Conservation (phyloP, 345 rosid species). For the Nasturtium officinale region DNA sequence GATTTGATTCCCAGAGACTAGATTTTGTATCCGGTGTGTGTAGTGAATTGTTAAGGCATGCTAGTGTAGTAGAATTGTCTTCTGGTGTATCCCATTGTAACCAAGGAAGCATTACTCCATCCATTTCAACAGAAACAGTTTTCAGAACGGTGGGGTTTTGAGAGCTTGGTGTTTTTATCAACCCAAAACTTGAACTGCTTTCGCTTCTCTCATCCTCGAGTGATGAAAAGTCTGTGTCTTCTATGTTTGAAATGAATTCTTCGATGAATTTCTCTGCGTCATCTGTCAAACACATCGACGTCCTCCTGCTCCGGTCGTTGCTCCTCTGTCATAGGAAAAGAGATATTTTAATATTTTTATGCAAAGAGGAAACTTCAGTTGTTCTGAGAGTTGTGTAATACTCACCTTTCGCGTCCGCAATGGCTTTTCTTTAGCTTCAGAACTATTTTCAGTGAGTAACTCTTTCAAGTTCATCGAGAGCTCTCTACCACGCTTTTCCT, state of each 20-base stretch:
- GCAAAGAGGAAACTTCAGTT: neutral
- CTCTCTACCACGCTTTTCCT: slow-evolving; percentile 67
- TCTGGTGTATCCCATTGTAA: slow-evolving; percentile 87
- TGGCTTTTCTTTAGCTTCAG: slow-evolving; percentile 50
- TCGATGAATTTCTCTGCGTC: slow-evolving; percentile 90
- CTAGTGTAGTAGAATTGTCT: slow-evolving; percentile 52
- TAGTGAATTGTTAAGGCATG: slow-evolving; percentile 46
- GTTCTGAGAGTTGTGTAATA: slow-evolving; percentile 6
- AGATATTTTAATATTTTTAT: neutral
- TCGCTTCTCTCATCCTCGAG: slow-evolving; percentile 93
- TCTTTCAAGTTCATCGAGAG: slow-evolving; percentile 65
- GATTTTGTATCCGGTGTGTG: slow-evolving; percentile 43
- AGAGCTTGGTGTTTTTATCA: slow-evolving; percentile 50
- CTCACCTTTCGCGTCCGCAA: slow-evolving; percentile 57
- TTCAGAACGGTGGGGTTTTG: slow-evolving; percentile 45
- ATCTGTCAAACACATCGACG: slow-evolving; percentile 73
- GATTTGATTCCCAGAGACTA: slow-evolving; percentile 41
- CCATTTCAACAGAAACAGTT: slow-evolving; percentile 67
- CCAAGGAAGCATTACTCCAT: slow-evolving; percentile 92
- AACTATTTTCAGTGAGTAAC: slow-evolving; percentile 54
- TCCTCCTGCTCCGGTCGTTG: slow-evolving; percentile 65
- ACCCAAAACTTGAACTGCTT: slow-evolving; percentile 76
- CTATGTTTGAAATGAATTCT: slow-evolving; percentile 85
- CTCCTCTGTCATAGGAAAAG: slow-evolving; percentile 52
- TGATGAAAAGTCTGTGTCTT: slow-evolving; percentile 94